Evolutionary conservation across 176 grass and related monocot species (phyloP).

Genomic region (Oryza coarctata): DNA sequence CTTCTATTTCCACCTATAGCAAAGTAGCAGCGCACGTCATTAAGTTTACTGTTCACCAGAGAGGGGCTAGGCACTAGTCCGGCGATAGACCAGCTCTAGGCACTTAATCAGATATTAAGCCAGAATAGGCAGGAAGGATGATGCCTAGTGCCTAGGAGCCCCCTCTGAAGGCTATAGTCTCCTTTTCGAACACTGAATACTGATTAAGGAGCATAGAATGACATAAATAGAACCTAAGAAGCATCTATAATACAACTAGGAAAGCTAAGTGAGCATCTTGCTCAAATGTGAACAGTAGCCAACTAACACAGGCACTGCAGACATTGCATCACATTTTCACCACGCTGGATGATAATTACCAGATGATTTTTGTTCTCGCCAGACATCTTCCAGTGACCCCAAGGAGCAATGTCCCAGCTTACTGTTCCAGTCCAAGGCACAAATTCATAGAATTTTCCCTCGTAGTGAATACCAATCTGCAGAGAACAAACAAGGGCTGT

Average conservation of each 20-base stretch:
- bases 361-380: constrained; percentile 75
- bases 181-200: not conserved
- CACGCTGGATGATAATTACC: constrained; percentile 40
- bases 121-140: not conserved
- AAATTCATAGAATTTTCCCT: constrained; percentile 83
- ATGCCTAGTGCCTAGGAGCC: not conserved
- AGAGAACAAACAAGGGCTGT: constrained; percentile 20
- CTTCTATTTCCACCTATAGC: constrained; percentile 76
- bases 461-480: constrained; percentile 93
- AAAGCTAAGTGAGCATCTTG: not conserved
- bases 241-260: constrained; percentile 1
- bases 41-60: not conserved
- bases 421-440: constrained; percentile 86
- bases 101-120: not conserved
- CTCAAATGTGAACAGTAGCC: not conserved
- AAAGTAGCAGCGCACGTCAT: constrained; percentile 3
- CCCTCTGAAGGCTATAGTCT: not conserved
- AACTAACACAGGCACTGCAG: constrained; percentile 7
- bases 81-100: not conserved
- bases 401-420: constrained; percentile 78
- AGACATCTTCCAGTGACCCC: constrained; percentile 85
- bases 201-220: not conserved
- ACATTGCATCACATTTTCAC: not conserved
- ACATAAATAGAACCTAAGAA: constrained; percentile 7
- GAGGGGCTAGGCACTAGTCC: not conserved